phyloP scores from a whole-genome alignment of 2,329 filamentous ascomycete species.

The Dactylellina sp. region DNA sequence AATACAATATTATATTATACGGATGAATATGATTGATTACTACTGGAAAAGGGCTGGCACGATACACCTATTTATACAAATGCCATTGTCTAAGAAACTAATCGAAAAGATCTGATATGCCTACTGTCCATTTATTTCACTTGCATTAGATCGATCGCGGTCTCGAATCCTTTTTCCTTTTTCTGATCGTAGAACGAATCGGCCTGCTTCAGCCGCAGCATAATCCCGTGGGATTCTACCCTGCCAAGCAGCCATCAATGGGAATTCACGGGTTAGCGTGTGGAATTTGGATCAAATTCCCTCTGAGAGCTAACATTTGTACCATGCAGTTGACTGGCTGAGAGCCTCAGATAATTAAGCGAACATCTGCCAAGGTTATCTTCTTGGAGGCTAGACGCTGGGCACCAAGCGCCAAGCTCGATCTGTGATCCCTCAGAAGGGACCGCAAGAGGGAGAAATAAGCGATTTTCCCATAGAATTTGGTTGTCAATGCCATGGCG shows the following conservation, averaged over 20 bases:
- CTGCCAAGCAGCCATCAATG: not conserved
- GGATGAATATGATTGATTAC: too few relatives aligned
- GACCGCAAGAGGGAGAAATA: not conserved
- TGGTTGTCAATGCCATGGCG: too few relatives aligned
- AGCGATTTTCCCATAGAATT: not conserved
- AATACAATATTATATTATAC: not conserved
- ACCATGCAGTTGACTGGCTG: not conserved
- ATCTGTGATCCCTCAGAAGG: not conserved
- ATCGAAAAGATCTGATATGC: not conserved
- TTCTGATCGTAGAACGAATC: not conserved
- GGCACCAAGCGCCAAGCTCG: constrained; percentile 2
- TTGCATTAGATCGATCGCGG: not conserved
- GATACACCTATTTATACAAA: constrained; percentile 14
- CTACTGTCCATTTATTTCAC: not conserved
- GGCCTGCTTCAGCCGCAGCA: not conserved
- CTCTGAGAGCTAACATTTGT: too few relatives aligned
- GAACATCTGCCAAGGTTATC: constrained; percentile 20
- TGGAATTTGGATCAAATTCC: too few relatives aligned
- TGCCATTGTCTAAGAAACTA: not conserved
- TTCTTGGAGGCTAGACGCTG: not conserved
- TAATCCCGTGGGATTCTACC: constrained; percentile 23
- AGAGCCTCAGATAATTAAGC: constrained; percentile 8
- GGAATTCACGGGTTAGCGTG: too few relatives aligned
- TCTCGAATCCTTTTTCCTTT: not conserved
- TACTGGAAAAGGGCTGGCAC: too few relatives aligned